phyloP scores from a whole-genome alignment of 495 filamentous ascomycete genomes.

The Amorphotheca resinae region DNA sequence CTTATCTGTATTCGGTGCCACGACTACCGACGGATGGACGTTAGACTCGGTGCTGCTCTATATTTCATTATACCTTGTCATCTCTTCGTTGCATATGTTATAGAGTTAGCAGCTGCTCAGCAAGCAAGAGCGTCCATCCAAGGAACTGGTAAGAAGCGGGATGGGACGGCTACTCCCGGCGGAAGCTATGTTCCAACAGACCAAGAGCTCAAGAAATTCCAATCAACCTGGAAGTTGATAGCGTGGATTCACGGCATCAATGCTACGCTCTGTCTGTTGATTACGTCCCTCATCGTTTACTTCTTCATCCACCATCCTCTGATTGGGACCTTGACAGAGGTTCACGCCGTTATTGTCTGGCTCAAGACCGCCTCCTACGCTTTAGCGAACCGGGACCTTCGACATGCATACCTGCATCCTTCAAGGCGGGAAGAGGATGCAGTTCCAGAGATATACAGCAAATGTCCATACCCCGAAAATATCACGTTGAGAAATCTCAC shows the following conservation, averaged over 20 bases:
- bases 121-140: conserved; percentile 58
- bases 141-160: conserved; percentile 42
- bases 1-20: conserved; percentile 86
- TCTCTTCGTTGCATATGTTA: conserved; percentile 75
- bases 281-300: conserved; percentile 80
- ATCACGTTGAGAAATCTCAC: conserved; percentile 73
- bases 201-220: conserved; percentile 46
- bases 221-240: conserved; percentile 63
- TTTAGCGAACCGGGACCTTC: conserved; percentile 90
- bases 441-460: conserved; percentile 64
- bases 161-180: conserved; percentile 32
- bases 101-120: conserved; percentile 68
- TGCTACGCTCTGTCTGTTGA: conserved; percentile 61
- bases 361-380: conserved; percentile 93
- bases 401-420: conserved; percentile 71
- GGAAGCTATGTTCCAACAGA: conserved; percentile 31
- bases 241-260: conserved; percentile 72
- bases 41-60: conserved; percentile 59
- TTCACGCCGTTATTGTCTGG: conserved; percentile 92
- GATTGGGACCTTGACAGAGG: conserved; percentile 79
- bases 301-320: conserved; percentile 81
- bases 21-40: conserved; percentile 69
- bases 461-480: conserved; percentile 83
- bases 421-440: conserved; percentile 40
- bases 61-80: conserved; percentile 82